Percentiles rank a stretch among this genome's conserved stretches.
Conservation (phyloP, 2,329 filamentous ascomycete genomes). For the Cercospora janseana region DNA sequence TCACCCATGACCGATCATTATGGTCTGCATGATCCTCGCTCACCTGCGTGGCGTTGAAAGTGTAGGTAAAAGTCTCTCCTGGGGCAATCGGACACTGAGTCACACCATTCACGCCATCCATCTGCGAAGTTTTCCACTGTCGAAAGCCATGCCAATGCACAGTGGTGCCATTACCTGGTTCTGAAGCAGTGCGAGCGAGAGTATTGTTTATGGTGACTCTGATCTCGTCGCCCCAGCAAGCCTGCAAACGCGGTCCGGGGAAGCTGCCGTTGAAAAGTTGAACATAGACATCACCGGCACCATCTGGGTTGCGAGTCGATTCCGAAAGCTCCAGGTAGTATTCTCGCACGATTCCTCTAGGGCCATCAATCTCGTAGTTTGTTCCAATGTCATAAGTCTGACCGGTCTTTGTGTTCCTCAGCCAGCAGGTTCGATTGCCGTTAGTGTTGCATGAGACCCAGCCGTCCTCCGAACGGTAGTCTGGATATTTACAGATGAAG, state of each 20-base stretch:
- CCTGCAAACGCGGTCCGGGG: slow-evolving; percentile 49
- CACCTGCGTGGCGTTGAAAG: slow-evolving; percentile 35
- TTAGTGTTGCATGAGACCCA: slow-evolving; percentile 1
- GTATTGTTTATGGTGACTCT: slow-evolving; percentile 34
- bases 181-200: slow-evolving; percentile 16
- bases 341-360: not conserved
- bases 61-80: slow-evolving; percentile 36
- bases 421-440: not conserved
- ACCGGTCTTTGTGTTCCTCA: not conserved
- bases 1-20: slow-evolving; percentile 8
- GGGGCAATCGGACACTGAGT: slow-evolving; percentile 46
- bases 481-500: slow-evolving; percentile 3
- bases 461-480: not conserved
- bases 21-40: slow-evolving; percentile 16
- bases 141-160: slow-evolving; percentile 53
- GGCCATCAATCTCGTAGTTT: slow-evolving; percentile 2
- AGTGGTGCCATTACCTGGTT: slow-evolving; percentile 43
- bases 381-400: not conserved
- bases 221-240: slow-evolving; percentile 44
- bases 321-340: not conserved
- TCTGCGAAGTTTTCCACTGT: slow-evolving; percentile 52
- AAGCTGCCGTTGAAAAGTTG: slow-evolving; percentile 48
- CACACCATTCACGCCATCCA: slow-evolving; percentile 49
- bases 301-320: not conserved
- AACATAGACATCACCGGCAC: slow-evolving; percentile 25